phyloP scores from a whole-genome alignment of 345 rosid species.

The Brassica nigra region DNA sequence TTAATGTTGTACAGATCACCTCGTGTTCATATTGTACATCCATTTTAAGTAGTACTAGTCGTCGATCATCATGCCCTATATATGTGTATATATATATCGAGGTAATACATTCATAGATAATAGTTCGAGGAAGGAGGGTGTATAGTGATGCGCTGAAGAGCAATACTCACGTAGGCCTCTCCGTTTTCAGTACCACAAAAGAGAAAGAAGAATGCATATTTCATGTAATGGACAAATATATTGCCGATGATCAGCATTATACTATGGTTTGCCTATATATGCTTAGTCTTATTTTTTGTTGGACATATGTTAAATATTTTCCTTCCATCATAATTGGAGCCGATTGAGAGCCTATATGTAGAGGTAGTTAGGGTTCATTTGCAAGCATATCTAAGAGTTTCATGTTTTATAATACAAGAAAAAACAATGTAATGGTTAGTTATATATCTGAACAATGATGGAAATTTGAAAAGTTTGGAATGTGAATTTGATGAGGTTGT shows the following conservation, averaged over 20 bases:
- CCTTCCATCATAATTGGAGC: not conserved
- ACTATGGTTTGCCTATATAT: not conserved
- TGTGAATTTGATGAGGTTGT: not conserved
- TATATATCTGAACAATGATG: not conserved
- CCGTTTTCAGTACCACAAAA: not conserved
- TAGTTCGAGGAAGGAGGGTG: not conserved
- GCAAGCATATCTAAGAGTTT: not conserved
- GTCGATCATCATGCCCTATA: not conserved
- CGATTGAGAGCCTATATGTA: not conserved
- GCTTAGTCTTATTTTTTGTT: not conserved
- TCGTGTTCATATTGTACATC: not conserved
- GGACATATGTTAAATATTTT: not conserved
- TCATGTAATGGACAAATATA: not conserved
- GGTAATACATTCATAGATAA: not conserved
- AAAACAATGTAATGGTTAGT: not conserved
- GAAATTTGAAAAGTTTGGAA: not conserved
- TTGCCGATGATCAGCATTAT: slow-evolving; percentile 19
- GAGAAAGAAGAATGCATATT: not conserved
- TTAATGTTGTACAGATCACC: no score
- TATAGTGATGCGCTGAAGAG: not conserved
- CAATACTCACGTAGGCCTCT: no score
- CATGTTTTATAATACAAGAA: slow-evolving; percentile 2
- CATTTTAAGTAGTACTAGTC: not conserved
- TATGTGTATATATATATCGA: not conserved
- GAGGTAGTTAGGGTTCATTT: slow-evolving; percentile 19